phyloP scores from a whole-genome alignment of 225 moss, liverwort and hornwort genomes.

The Antitrichia curtipendula region DNA sequence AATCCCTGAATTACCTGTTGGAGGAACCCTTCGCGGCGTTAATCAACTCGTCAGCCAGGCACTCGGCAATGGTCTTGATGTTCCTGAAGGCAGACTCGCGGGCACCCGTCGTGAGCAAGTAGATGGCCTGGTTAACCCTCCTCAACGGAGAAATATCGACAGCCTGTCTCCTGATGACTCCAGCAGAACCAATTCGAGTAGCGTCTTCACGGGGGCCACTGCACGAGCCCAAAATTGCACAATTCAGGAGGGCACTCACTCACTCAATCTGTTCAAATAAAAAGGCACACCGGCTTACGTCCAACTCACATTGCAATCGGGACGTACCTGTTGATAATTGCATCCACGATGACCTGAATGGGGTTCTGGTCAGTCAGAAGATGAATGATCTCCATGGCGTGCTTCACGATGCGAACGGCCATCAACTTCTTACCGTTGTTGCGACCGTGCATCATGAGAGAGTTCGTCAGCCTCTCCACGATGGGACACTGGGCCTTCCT shows the following conservation, averaged over 20 bases:
- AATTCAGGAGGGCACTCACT: too few species aligned
- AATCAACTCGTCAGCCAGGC: constrained; percentile 80
- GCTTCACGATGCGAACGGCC: constrained; percentile 80
- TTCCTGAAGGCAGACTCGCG: constrained; percentile 84
- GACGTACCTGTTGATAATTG: constrained; percentile 67
- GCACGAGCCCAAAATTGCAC: neutral
- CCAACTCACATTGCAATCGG: too few species aligned
- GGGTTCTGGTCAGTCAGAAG: constrained; percentile 73
- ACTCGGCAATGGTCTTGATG: constrained; percentile 86
- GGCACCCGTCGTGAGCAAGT: constrained; percentile 71
- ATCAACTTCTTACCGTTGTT: constrained; percentile 83
- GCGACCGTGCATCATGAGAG: constrained; percentile 88
- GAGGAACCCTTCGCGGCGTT: constrained; percentile 55
- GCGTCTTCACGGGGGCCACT: constrained; percentile 85
- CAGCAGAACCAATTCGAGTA: constrained; percentile 77
- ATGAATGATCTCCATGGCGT: constrained; percentile 86
- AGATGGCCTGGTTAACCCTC: constrained; percentile 86
- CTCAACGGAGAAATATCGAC: constrained; percentile 82
- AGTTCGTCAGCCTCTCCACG: constrained; percentile 72
- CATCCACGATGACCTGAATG: constrained; percentile 68
- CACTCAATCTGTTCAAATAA: neutral
- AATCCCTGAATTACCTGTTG: constrained; percentile 6
- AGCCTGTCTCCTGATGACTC: constrained; percentile 79
- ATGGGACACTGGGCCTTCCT: constrained; percentile 77
- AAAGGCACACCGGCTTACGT: neutral